Conservation (phyloP, 1,139 yeast species). For the Candida pseudoviswanathii region DNA sequence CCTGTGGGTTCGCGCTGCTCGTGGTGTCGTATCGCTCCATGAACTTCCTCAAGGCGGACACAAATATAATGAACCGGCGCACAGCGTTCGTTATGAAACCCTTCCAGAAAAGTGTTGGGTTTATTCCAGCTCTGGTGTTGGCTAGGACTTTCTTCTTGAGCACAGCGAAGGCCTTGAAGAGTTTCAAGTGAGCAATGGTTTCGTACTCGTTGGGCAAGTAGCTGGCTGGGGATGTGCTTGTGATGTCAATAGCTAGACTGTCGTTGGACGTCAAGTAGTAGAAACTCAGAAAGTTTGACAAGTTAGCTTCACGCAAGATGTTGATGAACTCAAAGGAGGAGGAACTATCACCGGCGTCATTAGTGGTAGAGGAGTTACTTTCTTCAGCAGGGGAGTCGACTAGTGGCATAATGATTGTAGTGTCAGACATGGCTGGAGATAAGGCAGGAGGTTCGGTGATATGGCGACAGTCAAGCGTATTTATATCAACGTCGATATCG, state of each 20-base stretch:
- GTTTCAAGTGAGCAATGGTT: constrained; percentile 31
- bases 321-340: background rate
- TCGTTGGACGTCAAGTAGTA: background rate
- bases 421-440: constrained; percentile 1
- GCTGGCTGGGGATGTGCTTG: background rate
- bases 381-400: background rate
- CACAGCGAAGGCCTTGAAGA: constrained; percentile 28
- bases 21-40: background rate
- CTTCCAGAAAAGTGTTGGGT: constrained; percentile 27
- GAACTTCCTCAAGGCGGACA: constrained; percentile 20
- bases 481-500: background rate
- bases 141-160: constrained; percentile 21
- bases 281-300: constrained; percentile 1
- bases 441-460: background rate
- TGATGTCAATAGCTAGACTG: background rate
- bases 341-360: background rate
- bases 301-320: background rate
- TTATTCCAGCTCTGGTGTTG: constrained; percentile 7
- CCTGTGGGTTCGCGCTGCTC: background rate
- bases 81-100: constrained; percentile 30
- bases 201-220: constrained; percentile 5
- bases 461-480: background rate
- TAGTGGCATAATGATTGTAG: background rate
- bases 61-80: constrained; percentile 30
- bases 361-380: background rate